These are phyloP conservation scores for Penicillium sp. DNA, from an alignment of 2,329 filamentous ascomycete species.

Conservation along the genomic window DNA sequence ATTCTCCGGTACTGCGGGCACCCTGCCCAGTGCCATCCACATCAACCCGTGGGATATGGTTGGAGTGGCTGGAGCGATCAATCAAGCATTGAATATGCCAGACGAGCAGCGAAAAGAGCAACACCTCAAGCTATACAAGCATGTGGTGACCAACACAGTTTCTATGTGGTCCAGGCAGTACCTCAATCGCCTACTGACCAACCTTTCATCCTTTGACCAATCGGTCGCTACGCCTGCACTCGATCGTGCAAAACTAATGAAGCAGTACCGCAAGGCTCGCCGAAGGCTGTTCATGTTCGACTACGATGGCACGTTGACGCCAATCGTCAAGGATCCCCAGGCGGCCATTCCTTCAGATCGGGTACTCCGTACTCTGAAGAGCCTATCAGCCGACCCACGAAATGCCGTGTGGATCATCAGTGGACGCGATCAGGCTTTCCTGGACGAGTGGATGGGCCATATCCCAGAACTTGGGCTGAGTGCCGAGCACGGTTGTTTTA, in stretches of 20 bases:
- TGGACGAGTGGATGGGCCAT: slow-evolving; percentile 85
- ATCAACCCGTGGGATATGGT: slow-evolving; percentile 93
- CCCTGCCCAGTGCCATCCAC: slow-evolving; percentile 74
- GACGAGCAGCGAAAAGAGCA: slow-evolving; percentile 56
- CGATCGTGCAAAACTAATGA: slow-evolving; percentile 62
- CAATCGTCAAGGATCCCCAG: slow-evolving; percentile 84
- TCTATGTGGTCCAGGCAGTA: slow-evolving; percentile 77
- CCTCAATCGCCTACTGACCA: slow-evolving; percentile 67
- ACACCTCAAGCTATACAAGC: slow-evolving; percentile 67
- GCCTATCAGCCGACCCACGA: slow-evolving; percentile 65
- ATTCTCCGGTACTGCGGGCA: slow-evolving; percentile 88
- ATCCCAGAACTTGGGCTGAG: slow-evolving; percentile 83
- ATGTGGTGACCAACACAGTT: slow-evolving; percentile 78
- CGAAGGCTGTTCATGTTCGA: slow-evolving; percentile 96
- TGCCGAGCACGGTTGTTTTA: slow-evolving; percentile 93
- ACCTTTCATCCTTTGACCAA: slow-evolving; percentile 67
- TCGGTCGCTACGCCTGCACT: slow-evolving; percentile 70
- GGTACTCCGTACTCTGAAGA: slow-evolving; percentile 69
- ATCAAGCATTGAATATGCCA: slow-evolving; percentile 70
- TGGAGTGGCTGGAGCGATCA: slow-evolving; percentile 74
- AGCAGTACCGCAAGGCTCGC: slow-evolving; percentile 63
- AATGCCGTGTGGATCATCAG: slow-evolving; percentile 99
- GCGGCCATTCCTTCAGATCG: slow-evolving; percentile 79
- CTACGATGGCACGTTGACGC: slow-evolving; percentile 92
- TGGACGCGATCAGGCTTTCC: slow-evolving; percentile 82